Base-by-base conservation (phyloP, 345 rosid species). In the Erucastrum elatum region DNA sequence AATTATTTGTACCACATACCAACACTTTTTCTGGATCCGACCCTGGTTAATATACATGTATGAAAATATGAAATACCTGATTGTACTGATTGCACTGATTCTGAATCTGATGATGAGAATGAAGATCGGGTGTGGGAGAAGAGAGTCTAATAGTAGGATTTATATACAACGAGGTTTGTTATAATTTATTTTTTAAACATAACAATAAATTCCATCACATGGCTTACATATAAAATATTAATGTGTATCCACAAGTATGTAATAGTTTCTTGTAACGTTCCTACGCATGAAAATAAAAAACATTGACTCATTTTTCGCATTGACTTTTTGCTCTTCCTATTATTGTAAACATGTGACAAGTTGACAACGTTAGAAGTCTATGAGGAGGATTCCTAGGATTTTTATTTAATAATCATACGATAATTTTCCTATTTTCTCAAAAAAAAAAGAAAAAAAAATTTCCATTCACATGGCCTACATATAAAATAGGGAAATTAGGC, bases 111-210 rank as follows among this genome's bases (percentile, higher is more conserved):
- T 44, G 62, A 44, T 30, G 72, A 53, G 1, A 62, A 33, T 33
- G 6, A 33, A 33, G 35, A 33, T 33, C 35, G 0, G 6, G 35
- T 33, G 35, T 33, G 35, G 35, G 66, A 33, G 35, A 33, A 4
- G 35, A 31, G 34, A 34, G 39, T 34, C 39, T 34, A 6, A 34
- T 34, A 8, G 6, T 33, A 34, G 39, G 39, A 33, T 60, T 11
- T 67, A 59, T 73, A 76, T 60, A 44, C 1, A 73, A 3, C 9
- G 33, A 79, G 34, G 8, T 27, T 46, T 25, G 59, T 46, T 34
- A 9, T 12, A 15, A 6, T 26, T 33, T 25, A 27, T 39, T 44
- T 44, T 3, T 44, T 44, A 3, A 11, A 11, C n/a, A 44, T 44
- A 44, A 44, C 51, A 44, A 44, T 44, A 44, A 11, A 10, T 44